phyloP scores from a whole-genome alignment of 257 asterid species.

The Rhazya stricta region DNA sequence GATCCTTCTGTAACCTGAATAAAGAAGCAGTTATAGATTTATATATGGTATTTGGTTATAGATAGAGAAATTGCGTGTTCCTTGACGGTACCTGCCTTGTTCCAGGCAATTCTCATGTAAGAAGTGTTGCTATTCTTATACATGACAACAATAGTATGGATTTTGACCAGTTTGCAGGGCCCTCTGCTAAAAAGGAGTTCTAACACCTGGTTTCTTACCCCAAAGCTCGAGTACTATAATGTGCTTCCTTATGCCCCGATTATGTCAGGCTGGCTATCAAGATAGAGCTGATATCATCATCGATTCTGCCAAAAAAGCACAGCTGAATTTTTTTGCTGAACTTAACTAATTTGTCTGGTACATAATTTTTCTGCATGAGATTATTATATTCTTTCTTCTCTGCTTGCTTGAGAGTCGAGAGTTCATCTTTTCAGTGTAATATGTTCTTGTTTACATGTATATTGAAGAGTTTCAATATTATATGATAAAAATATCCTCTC shows the following conservation, averaged over 20 bases:
- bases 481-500: neutral
- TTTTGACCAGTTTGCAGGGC: slow-evolving; percentile 50
- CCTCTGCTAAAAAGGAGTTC: slow-evolving; percentile 37
- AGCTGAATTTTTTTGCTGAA: neutral
- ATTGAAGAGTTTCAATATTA: neutral
- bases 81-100: too few relatives aligned
- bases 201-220: slow-evolving; percentile 38
- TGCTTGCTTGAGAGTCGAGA: neutral
- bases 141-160: slow-evolving; percentile 8
- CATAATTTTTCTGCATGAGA: neutral
- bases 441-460: neutral
- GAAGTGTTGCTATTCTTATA: neutral
- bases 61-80: neutral
- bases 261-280: slow-evolving; percentile 43
- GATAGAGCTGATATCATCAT: slow-evolving; percentile 30
- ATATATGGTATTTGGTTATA: neutral
- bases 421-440: too few relatives aligned
- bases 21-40: neutral
- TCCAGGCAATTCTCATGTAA: neutral
- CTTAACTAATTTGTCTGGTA: neutral
- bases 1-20: neutral
- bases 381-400: neutral
- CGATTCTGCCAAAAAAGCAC: neutral
- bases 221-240: slow-evolving; percentile 36
- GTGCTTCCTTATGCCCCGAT: slow-evolving; percentile 59